Base-by-base conservation (phyloP, 768 basidiomycete genomes). In the Neoboletus subvelutipes region DNA sequence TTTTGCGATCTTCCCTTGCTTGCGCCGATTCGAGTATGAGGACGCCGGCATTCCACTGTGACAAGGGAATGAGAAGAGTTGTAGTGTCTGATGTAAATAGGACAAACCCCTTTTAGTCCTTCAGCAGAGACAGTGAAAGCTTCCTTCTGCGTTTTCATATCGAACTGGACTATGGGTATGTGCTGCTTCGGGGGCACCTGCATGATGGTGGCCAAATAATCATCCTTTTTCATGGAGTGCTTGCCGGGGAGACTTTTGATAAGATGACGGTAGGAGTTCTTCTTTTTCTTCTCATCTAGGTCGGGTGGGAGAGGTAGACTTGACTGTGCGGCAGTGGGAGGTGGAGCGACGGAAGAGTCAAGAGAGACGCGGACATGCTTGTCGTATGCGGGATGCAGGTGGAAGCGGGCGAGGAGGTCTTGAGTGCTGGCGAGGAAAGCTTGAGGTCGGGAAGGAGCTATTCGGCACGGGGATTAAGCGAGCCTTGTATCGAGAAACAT, bases 211-310 rank as follows among this genome's bases (percentile, higher is more conserved):
- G 77, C 78, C 49, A 92, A 71, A 70, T 83, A 89, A 57, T 87
- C 84, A 63, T 92, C 89, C 69, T 87, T 92, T 76, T 88, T 90
- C 78, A 82, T 78, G 29, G 88, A 87, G 61, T 91, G 89, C 70
- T 90, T 91, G 57, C 89, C 89, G 59, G 88, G 88, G 45, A 87
- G 76, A 55, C 81, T 83, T 76, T 85, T 88, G 64, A 91, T 87
- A 53, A 90, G 80, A 64, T 90, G 85, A 63, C 83, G 87, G 65
- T 90, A 91, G 55, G 75, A 83, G 63, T 88, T 88, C 78, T 86
- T 87, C 77, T 81, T 84, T 80, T 86, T 90, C 80, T 77, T 78
- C 57, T 87, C 84, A 18, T 77, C 80, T 18, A 73, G 73, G n/a
- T 77, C 75, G 47, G 75, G 81, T 54, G 84, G 84, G 54, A 83